phyloP scores from a whole-genome alignment of 352 stramenopile genomes.

The Pythium vanterpoolii region DNA sequence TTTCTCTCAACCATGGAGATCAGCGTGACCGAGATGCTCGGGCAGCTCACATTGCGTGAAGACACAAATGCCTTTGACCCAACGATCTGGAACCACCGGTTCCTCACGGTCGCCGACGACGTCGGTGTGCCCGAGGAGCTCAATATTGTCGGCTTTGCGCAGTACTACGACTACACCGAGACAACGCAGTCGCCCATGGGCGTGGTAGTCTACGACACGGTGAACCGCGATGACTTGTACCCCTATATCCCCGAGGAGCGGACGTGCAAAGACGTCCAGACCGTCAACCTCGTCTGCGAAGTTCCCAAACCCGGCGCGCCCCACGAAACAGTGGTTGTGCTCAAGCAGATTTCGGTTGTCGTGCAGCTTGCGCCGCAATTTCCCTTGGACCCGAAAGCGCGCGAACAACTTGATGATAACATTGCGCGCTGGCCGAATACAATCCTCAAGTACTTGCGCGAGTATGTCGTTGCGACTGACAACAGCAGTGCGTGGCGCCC shows the following conservation, averaged over 20 bases:
- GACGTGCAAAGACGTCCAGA: conserved; percentile 16
- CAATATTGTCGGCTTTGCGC: conserved; percentile 25
- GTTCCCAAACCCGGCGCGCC: background rate
- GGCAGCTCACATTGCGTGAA: conserved; percentile 43
- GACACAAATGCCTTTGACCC: conserved; percentile 33
- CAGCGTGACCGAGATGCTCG: conserved; percentile 43
- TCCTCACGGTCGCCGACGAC: conserved; percentile 28
- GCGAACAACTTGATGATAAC: conserved; percentile 10
- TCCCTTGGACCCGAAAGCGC: background rate
- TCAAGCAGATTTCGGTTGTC: conserved; percentile 8
- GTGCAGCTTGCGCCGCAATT: conserved; percentile 17
- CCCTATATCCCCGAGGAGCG: conserved; percentile 35
- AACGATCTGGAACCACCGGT: conserved; percentile 38
- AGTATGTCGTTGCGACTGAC: background rate
- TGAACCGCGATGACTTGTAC: conserved; percentile 49
- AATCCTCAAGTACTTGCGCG: conserved; percentile 15
- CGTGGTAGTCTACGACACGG: conserved; percentile 32
- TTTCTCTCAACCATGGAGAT: conserved; percentile 57
- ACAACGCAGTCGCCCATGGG: conserved; percentile 17
- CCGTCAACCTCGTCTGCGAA: conserved; percentile 1
- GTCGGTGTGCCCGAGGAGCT: conserved; percentile 23
- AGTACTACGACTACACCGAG: conserved; percentile 30
- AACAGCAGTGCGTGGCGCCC: too few relatives aligned
- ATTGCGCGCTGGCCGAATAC: conserved; percentile 15
- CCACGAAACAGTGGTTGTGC: conserved; percentile 8